Evolutionary conservation across 345 rosid species (phyloP), one percentile per base, ranked within the genome.

Genomic region (Schrenkiella parvula): DNA sequence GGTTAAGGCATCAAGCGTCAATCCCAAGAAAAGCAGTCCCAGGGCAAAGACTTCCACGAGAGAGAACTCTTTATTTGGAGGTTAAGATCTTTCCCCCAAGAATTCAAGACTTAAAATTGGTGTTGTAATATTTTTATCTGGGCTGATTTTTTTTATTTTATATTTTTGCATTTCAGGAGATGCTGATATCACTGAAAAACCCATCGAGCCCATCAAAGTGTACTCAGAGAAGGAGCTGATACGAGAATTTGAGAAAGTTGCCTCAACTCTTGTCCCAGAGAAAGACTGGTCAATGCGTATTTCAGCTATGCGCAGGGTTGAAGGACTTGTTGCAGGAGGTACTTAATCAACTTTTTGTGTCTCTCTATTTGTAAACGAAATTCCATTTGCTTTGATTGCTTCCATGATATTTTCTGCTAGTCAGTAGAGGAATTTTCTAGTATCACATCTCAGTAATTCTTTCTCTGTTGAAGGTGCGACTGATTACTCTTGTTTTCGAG

Each of bases 241-340:
- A 35, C 82, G 95, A 86, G 97, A 95, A 71, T 79, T 95, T 82
- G 99, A 95, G 80, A 95, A 95, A 85, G 73, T 95, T 80, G 84
- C 89, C 51, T 72, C 85, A 19, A 90, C 83, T 13, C 97, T 95
- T 47, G 92, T 88, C 74, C 99, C 99, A 5, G 99, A 95, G 73
- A 95, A 95, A 79, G 99, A 95, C 77, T 95, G 99, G 99, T 88
- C 99, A 46, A 44, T 88, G 58, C 99, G 99, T 72, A 95, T 92
- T 76, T 88, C 91, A 75, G 96, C 99, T 78, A 87, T 95, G 93
- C 98, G 87, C 83, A 88, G 97, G 88, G 86, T 90, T 55, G 99
- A 95, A 82, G 99, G 89, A 75, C 96, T 95, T 78, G 96, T 92
- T 73, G 84, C 68, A 25, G 99, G 99, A 90, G 99, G 99, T 91